A percentile compares a stretch with the other conserved stretches of the same genome.
These are phyloP conservation scores for Echites panduratus DNA, from an alignment of 257 asterid genomes.

Conservation along the genomic window DNA sequence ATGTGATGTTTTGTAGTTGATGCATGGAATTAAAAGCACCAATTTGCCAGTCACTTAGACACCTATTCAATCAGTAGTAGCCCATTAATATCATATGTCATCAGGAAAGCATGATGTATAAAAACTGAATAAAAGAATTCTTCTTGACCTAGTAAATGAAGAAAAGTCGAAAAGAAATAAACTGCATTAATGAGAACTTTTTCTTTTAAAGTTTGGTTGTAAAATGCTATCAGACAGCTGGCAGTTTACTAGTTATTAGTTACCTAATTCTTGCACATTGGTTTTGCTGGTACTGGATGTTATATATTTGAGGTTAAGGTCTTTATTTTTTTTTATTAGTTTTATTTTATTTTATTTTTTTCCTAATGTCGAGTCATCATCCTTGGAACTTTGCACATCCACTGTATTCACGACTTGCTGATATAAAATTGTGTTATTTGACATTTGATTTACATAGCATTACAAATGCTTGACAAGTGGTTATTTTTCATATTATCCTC, in stretches of 20 bases:
- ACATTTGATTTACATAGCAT: not conserved
- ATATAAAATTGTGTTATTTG: not conserved
- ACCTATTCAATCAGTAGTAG: not conserved
- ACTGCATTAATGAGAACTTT: not conserved
- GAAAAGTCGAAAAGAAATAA: not conserved
- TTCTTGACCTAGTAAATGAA: not conserved
- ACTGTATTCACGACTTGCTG: not conserved
- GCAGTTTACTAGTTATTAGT: not conserved
- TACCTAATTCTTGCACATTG: not conserved
- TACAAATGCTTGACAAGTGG: not conserved
- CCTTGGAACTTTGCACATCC: not conserved
- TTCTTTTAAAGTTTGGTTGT: not conserved
- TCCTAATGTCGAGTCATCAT: not conserved
- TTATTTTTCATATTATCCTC: not conserved
- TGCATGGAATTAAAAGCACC: not conserved
- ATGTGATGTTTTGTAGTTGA: not conserved
- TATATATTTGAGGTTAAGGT: not conserved
- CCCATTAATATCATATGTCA: not conserved
- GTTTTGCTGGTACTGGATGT: not conserved
- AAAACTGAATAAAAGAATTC: not conserved
- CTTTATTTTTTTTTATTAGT: not conserved
- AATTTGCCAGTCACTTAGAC: not conserved
- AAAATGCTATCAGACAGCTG: not conserved
- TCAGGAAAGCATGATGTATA: not conserved
- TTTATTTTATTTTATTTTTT: not conserved